Evolutionary conservation across 2,329 filamentous ascomycete species (phyloP).

Genomic region (Verticillium dahliae): DNA sequence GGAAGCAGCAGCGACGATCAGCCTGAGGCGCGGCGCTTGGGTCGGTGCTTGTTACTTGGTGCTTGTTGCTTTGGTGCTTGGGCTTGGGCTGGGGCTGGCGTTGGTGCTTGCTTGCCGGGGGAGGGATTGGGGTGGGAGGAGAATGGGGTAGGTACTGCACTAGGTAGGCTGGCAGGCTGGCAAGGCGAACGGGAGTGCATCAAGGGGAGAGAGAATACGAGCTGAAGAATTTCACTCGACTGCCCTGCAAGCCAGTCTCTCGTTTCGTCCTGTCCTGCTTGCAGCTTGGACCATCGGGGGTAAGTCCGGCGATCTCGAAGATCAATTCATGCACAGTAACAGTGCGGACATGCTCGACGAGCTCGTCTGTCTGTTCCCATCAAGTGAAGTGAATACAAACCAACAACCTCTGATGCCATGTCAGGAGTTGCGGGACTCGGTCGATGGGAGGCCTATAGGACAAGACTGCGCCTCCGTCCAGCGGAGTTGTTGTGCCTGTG

Average conservation of each 20-base stretch:
- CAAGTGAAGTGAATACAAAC: too few relatives aligned
- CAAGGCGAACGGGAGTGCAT: not conserved
- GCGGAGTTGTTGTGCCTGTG: not conserved
- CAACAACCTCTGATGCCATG: too few relatives aligned
- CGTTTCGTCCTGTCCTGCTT: not conserved
- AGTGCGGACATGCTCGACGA: too few relatives aligned
- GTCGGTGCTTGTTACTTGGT: not conserved
- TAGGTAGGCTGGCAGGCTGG: not conserved
- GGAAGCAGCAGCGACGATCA: not conserved
- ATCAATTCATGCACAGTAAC: too few relatives aligned
- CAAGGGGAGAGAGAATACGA: constrained; percentile 8
- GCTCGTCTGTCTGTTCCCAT: too few relatives aligned
- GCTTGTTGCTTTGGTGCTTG: not conserved
- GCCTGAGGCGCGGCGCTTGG: not conserved
- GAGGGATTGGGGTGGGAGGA: not conserved
- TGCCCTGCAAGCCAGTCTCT: not conserved
- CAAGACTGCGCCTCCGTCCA: not conserved
- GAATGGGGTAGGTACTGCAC: not conserved
- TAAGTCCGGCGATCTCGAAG: not conserved
- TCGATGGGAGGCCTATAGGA: too few relatives aligned
- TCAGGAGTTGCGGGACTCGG: too few relatives aligned
- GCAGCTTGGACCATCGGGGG: not conserved
- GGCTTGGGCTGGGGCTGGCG: not conserved
- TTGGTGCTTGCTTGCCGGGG: not conserved
- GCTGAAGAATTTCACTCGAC: constrained; percentile 10